phyloP scores from a whole-genome alignment of 2,329 filamentous ascomycete genomes.

The Ciborinia camelliae region DNA sequence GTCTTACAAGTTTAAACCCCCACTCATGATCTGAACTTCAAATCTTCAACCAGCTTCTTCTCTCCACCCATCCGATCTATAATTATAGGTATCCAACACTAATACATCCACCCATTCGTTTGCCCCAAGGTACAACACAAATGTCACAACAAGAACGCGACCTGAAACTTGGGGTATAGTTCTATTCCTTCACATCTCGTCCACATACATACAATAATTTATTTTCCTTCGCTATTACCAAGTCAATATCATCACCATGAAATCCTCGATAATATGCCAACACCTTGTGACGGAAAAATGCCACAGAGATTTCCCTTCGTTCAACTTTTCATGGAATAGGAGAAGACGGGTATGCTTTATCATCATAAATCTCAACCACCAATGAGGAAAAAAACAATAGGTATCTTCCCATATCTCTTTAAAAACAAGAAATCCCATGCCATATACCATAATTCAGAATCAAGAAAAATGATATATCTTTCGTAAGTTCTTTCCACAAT shows the following conservation, averaged over 20 bases:
- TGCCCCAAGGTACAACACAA: no score
- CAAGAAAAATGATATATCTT: background rate
- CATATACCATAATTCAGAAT: conserved; percentile 1
- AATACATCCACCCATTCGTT: no score
- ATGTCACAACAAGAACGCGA: background rate
- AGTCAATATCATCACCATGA: background rate
- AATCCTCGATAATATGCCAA: conserved; percentile 5
- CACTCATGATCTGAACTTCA: no score
- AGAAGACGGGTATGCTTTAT: conserved; percentile 14
- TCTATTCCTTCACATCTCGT: background rate
- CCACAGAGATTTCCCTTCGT: background rate
- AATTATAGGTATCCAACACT: no score
- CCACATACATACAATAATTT: conserved; percentile 5
- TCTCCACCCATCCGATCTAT: no score
- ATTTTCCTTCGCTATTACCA: background rate
- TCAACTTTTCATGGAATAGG: conserved; percentile 2
- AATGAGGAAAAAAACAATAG: background rate
- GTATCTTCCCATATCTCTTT: conserved; percentile 11
- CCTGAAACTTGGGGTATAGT: background rate
- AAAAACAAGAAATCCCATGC: conserved; percentile 12
- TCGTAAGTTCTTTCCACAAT: background rate
- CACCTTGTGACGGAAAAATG: background rate
- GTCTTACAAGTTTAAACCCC: no score
- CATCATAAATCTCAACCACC: conserved; percentile 9
- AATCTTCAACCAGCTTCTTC: no score